Percentiles rank a stretch among this genome's conserved stretches.
phyloP scores from a whole-genome alignment of 2,329 filamentous ascomycete genomes.

The Zopfia rhizophila region DNA sequence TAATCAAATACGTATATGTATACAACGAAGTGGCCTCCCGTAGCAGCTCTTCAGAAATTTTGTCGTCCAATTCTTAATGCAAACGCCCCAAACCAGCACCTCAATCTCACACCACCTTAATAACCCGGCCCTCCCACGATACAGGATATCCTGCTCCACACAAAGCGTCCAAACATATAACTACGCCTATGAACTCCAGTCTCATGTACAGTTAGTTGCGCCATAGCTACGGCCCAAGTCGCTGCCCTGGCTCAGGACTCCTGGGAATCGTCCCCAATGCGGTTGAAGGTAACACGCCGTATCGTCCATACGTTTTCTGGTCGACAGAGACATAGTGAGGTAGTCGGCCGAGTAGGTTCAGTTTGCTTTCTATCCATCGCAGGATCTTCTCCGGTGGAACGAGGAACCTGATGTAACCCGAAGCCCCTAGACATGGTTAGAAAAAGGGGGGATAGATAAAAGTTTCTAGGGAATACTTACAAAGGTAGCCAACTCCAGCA shows the following conservation, averaged over 20 bases:
- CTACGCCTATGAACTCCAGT: background rate
- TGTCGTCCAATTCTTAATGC: no score
- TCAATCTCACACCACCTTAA: no score
- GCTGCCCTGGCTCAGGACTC: conserved; percentile 43
- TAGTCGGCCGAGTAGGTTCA: conserved; percentile 84
- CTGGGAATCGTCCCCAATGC: conserved; percentile 34
- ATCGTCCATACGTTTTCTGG: conserved; percentile 93
- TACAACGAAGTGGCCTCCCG: no score
- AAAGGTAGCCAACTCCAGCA: conserved; percentile 84
- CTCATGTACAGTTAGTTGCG: background rate
- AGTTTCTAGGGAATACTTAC: conserved; percentile 64
- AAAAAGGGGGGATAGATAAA: background rate
- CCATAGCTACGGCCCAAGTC: conserved; percentile 35
- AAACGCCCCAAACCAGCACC: no score
- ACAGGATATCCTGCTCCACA: background rate
- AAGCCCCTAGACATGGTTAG: conserved; percentile 68
- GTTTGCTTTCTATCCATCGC: conserved; percentile 86
- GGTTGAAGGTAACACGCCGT: conserved; percentile 78
- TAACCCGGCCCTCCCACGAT: no score
- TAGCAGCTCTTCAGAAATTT: no score
- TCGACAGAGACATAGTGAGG: conserved; percentile 95
- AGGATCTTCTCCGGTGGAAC: conserved; percentile 89
- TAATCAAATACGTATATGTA: no score
- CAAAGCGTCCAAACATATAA: background rate
- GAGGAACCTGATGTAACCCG: conserved; percentile 89